These are phyloP conservation scores for Mycena rosella DNA, from an alignment of 768 basidiomycete species.

Conservation along the genomic window DNA sequence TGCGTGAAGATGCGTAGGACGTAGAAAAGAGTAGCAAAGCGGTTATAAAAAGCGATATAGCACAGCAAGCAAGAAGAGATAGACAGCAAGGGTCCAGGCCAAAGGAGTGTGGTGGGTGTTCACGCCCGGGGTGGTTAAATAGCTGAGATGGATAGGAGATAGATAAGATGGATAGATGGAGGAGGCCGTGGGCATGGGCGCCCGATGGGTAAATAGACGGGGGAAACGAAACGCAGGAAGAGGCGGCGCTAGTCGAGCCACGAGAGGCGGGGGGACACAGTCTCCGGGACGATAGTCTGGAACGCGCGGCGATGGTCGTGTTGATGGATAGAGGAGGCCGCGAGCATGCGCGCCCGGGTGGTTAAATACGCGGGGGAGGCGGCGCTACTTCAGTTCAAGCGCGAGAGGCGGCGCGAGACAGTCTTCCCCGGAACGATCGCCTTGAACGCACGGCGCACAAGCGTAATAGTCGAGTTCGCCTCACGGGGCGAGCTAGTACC, in stretches of 20 bases:
- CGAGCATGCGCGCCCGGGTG: too few species aligned
- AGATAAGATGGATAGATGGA: too few species aligned
- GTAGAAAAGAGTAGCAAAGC: constrained; percentile 20
- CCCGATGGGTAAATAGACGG: too few species aligned
- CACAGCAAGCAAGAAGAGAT: constrained; percentile 8
- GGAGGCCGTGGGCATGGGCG: too few species aligned
- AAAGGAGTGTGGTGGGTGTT: constrained; percentile 32
- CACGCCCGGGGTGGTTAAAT: constrained; percentile 22
- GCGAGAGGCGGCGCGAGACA: constrained; percentile 63
- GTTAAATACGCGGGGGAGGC: background rate
- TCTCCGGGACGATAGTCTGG: too few species aligned
- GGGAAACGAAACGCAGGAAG: too few species aligned
- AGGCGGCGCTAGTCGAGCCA: too few species aligned
- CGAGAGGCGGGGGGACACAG: too few species aligned
- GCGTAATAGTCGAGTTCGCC: constrained; percentile 61
- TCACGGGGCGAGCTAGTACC: constrained; percentile 50
- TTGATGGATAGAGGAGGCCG: too few species aligned
- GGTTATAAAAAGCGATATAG: constrained; percentile 34
- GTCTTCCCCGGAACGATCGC: constrained; percentile 79
- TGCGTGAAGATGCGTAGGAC: constrained; percentile 26
- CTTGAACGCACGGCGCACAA: constrained; percentile 80
- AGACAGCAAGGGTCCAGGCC: constrained; percentile 20
- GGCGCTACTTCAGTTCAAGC: constrained; percentile 41
- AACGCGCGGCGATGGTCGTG: too few species aligned
- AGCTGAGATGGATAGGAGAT: constrained; percentile 6